Evolutionary conservation across 192 early-diverging fungal genomes (phyloP), one percentile per base, ranked within the genome.

Genomic region (Coemansia sp.): DNA sequence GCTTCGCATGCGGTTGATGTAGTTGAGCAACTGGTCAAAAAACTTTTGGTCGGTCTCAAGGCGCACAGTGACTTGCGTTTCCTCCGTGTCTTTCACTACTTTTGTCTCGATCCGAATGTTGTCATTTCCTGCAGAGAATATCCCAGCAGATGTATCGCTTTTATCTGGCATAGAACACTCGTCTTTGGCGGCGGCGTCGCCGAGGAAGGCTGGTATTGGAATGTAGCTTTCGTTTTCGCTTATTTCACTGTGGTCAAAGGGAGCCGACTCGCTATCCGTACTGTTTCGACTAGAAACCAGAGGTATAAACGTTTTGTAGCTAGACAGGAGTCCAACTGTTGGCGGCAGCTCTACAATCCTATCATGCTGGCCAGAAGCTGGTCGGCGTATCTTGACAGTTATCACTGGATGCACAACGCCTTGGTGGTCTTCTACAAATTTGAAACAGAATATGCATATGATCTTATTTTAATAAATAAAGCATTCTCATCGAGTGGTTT

Each of bases 41-140:
- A 89, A 89, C 69, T 78, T 69, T 23, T 84, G 78, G 66, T 89
- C 88, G 11, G 81, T 72, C 46, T 85, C 62, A 34, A 89, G 66
- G 7, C 69, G 67, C 38, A 83, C 65, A 4, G 64, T 69, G 36
- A 83, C 72, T 46, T 83, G 71, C 35, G 69, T 77, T 38, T 81
- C 78, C 52, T 75, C 70, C 5, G 61, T 41, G 26, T 69, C 64
- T 18, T 67, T 51, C 10, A 38, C 16, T 3, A 55, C 15, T 26
- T n/a, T 63, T 33, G 68, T 64, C 43, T 66, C 66, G 6, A 75
- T 43, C 38, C 39, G 36, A 23, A 80, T 62, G 15, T 64, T 36
- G 2, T 59, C 57, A 8, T 53, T 53, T 26, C 2, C 51, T 26
- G 2, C 16, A 7, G 51, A 16, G 7, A 26, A 10, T 53, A 23